These are phyloP conservation scores for Stemphylium lycopersici DNA, from an alignment of 2,329 filamentous ascomycete genomes.

Conservation along the genomic window DNA sequence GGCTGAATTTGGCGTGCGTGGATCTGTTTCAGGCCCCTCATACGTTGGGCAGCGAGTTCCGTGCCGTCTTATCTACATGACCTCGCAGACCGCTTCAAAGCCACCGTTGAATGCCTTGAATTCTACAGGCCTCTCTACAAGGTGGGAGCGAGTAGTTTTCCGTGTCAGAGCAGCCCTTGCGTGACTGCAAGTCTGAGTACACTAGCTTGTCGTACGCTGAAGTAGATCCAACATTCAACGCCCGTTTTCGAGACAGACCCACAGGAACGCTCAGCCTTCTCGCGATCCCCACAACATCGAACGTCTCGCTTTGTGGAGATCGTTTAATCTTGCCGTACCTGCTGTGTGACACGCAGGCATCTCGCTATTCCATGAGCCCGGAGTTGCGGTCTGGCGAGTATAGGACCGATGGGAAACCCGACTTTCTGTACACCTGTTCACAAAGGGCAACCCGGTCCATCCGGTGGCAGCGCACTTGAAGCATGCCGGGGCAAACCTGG, in stretches of 20 bases:
- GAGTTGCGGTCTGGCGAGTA: constrained; percentile 4
- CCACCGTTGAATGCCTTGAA: neutral
- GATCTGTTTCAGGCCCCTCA: constrained; percentile 2
- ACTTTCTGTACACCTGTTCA: neutral
- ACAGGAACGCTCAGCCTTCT: neutral
- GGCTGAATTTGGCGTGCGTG: neutral
- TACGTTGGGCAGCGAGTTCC: constrained; percentile 8
- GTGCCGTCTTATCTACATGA: constrained; percentile 3
- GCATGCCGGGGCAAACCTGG: too few relatives aligned
- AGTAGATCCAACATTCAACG: constrained; percentile 1
- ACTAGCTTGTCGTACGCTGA: neutral
- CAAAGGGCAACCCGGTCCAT: neutral
- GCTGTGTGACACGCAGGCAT: neutral
- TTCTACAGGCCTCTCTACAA: neutral
- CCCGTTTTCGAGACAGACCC: constrained; percentile 1
- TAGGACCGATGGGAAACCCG: constrained; percentile 3
- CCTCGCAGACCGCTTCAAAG: constrained; percentile 8
- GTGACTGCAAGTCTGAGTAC: neutral
- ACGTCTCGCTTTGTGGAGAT: constrained; percentile 11
- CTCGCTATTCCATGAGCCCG: neutral
- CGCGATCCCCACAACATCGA: neutral
- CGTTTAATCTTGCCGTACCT: too few relatives aligned
- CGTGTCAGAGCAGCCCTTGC: neutral
- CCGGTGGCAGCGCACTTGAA: too few relatives aligned
- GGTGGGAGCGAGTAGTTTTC: constrained; percentile 1